phyloP scores from a whole-genome alignment of 177 flowering plant species.

The Telopea speciosissima region DNA sequence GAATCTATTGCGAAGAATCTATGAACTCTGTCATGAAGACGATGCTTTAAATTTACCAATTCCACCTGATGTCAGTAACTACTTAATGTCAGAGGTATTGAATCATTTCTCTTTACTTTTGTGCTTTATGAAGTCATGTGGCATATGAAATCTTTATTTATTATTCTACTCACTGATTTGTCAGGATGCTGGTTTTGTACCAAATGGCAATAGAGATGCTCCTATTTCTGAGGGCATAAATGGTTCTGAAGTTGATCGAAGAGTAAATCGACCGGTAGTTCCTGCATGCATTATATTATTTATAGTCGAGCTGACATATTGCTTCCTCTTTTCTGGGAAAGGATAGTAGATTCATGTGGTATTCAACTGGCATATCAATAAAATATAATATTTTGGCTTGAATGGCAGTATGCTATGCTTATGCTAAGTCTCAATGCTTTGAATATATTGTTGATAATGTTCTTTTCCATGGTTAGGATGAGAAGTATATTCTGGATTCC shows the following conservation, averaged over 20 bases:
- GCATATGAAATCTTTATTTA: background rate
- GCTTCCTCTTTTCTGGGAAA: background rate
- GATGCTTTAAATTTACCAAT: conserved; percentile 59
- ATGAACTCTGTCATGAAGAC: conserved; percentile 75
- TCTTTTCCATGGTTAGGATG: conserved; percentile 37
- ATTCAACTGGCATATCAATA: background rate
- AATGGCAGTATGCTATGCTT: background rate
- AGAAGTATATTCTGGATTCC: conserved; percentile 34
- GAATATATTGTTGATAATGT: background rate
- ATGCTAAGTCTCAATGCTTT: background rate
- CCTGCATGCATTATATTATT: background rate
- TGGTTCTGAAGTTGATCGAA: conserved; percentile 69
- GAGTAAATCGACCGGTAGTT: conserved; percentile 43
- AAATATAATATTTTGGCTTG: background rate
- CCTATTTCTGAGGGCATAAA: conserved; percentile 66
- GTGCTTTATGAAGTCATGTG: background rate
- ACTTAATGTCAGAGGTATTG: conserved; percentile 76
- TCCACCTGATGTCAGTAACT: conserved; percentile 93
- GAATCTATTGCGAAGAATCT: conserved; percentile 46
- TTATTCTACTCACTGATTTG: conserved; percentile 1
- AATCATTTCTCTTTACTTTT: conserved; percentile 1
- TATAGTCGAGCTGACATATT: background rate
- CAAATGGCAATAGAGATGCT: conserved; percentile 48
- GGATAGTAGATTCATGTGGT: background rate
- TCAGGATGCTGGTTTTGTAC: conserved; percentile 67